Base-by-base conservation (phyloP, 257 asterid species). In the Oldenlandia corymbosa region DNA sequence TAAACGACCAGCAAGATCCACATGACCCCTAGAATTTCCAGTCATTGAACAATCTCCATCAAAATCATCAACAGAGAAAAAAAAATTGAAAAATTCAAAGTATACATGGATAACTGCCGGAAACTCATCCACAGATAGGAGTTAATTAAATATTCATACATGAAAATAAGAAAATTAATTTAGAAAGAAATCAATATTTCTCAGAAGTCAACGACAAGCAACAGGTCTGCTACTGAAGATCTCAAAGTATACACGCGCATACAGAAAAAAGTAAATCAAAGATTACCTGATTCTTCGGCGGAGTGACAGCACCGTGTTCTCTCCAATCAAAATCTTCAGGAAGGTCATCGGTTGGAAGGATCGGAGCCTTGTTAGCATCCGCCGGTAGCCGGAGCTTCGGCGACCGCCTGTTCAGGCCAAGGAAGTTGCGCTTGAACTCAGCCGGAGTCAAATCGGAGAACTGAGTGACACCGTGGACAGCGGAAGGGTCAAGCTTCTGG, bases 1-100 rank as follows among this genome's bases (percentile, higher is more conserved):
- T 90, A 69, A 87, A 90, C 16, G 94, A 80, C 97, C 97, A 90
- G 83, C 97, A 87, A 18, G 97, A 87, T 32, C 97, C 97, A 75
- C 97, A 90, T 0, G 89, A 71, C 10, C 95, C 97, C 97, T 89
- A 56, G 9, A 51, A 63, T 54, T 36, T 14, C 49, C 64, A 64
- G 60, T 45, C 28, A 42, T 48, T 41, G 37, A 32, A 17, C 28
- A 58, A 31, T 12, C 30, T 46, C 56, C 20, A 28, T 62, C 24
- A 34, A 57, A 32, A 17, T 18, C 13, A 36, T 27, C 1, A 51
- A 30, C 11, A 47, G 2, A 30, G 21, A 3, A 31, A 41, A 10
- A 41, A 34, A 0, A 8, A 57, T 45, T 3, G 39, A 34, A 34
- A 3, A 34, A 34, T 45, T 45, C 21, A 5, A 47, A 47, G n/a